Evolutionary conservation across 1,139 yeast genomes (phyloP), one percentile per base, ranked within the genome.

Genomic region (Yamadazyma membranifaciens): DNA sequence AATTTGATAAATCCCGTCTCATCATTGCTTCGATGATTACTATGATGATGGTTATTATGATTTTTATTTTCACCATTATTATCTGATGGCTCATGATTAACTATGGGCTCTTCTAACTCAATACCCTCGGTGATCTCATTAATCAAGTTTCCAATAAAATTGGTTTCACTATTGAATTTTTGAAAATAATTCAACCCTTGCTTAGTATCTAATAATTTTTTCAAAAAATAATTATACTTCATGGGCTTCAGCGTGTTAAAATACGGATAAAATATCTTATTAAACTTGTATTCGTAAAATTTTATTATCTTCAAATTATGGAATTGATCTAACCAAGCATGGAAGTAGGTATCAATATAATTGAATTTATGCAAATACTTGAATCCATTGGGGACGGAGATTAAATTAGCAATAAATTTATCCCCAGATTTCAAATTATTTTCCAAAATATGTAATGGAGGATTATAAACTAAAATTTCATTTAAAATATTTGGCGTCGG

Each of bases 141-240:
- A 1, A 65, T 46, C 5, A 68, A 42, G 10, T 49, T 49, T 17
- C 63, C 66, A 5, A 69, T 47, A 42, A 59, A 66, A 6, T 49
- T 45, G 4, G 40, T 24, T 13, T 59, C 52, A 16, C 58, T 59
- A 32, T 56, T 49, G 27, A 52, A 57, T 24, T 48, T 51, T 26
- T 59, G 57, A 49, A 70, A 65, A 44, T 57, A 69, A 25, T 51
- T 51, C 39, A 87, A 72, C 0, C 98, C 98, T 46, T 87, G 94
- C 45, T 80, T 87, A 0, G 97, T 87, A 40, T 83, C 77, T 0
- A 89, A 83, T 37, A 91, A 65, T 51, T 83, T 86, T 34, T 88
- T 87, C 59, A 87, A 87, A 52, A 91, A 87, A 55, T 37, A 45
- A 15, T 44, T 36, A 32, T 50, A 50, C 3, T 46, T 48, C 3